Percentiles rank a stretch among this genome's conserved stretches.
These are phyloP conservation scores for Oleoguttula mirabilis DNA, from an alignment of 495 filamentous ascomycete species.

Conservation along the genomic window DNA sequence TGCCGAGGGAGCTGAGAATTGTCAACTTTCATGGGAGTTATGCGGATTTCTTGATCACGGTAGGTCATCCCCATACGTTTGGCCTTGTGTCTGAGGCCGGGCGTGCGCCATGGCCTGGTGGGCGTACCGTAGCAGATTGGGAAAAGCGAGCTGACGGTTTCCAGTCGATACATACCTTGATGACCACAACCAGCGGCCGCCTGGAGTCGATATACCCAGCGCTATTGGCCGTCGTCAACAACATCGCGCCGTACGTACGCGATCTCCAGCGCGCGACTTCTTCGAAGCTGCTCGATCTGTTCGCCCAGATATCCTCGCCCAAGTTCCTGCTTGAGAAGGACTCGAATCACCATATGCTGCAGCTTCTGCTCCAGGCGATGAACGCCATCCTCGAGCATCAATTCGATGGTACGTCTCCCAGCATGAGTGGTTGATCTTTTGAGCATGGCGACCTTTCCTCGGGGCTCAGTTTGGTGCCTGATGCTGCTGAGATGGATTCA, in stretches of 20 bases:
- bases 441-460: too few species aligned
- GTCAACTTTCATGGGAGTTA: conserved; percentile 79
- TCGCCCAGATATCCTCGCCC: conserved; percentile 87
- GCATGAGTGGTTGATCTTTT: too few species aligned
- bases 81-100: too few species aligned
- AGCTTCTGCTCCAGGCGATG: conserved; percentile 76
- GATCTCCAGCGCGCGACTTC: conserved; percentile 61
- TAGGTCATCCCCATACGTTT: too few species aligned
- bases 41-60: conserved; percentile 87
- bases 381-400: conserved; percentile 90
- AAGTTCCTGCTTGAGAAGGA: conserved; percentile 94
- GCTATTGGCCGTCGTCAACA: conserved; percentile 83
- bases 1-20: conserved; percentile 70
- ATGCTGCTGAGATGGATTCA: too few species aligned
- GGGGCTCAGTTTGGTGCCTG: too few species aligned
- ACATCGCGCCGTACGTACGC: conserved; percentile 74
- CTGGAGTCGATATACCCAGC: conserved; percentile 89
- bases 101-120: too few species aligned
- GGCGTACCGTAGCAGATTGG: too few species aligned
- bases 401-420: conserved; percentile 61
- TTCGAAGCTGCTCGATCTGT: conserved; percentile 76
- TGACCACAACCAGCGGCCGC: conserved; percentile 84
- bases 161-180: conserved; percentile 83
- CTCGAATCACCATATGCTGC: conserved; percentile 70
- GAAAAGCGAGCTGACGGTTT: not conserved